Base-by-base conservation (phyloP, 2,329 filamentous ascomycete genomes). In the Calonectria honghensis region DNA sequence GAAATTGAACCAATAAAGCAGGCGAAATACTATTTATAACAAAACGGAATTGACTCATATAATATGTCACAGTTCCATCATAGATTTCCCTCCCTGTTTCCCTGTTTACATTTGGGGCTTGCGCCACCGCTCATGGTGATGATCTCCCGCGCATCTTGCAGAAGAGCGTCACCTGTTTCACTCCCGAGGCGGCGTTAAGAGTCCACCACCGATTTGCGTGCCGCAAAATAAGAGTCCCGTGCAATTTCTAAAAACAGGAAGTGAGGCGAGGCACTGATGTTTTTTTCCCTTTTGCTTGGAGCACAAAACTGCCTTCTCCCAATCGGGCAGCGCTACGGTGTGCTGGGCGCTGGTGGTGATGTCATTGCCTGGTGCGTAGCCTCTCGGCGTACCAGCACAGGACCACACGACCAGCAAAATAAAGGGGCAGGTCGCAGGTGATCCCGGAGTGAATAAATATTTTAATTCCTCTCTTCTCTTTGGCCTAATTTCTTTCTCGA, bases 321-420 rank as follows among this genome's bases (percentile, higher is more conserved):
- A 59, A 68, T 29, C 16, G 20, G 66, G 51, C 51, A 48, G 45
- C 11, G 51, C 29, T 39, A 59, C 52, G 29, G 29, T 16, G 24
- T 35, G 41, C 11, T 41, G 41, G 27, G 20, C 14, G 32, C n/a
- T 31, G 50, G 37, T 45, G n/a, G 66, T 68, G 66, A 68, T 59
- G 66, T 68, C 66, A 66, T 66, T 48, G 45, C 3, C 3, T 48
- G 20, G 9, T 11, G 18, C 7, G 45, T 48, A 48, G 45, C 45
- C n/a, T 48, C 41, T 48, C 20, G 41, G 18, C 41, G 41, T 7
- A 48, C n/a, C 45, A 48, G 20, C n/a, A 48, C 45, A 48, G 18
- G 41, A n/a, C 6, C 41, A 48, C 9, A 24, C 45, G 45, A n/a
- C n/a, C 1, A 9, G 37, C 7, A 59, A 54, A 54, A 32, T 18